Conservation (phyloP, 768 basidiomycete species). For the Tylopilus felleus region DNA sequence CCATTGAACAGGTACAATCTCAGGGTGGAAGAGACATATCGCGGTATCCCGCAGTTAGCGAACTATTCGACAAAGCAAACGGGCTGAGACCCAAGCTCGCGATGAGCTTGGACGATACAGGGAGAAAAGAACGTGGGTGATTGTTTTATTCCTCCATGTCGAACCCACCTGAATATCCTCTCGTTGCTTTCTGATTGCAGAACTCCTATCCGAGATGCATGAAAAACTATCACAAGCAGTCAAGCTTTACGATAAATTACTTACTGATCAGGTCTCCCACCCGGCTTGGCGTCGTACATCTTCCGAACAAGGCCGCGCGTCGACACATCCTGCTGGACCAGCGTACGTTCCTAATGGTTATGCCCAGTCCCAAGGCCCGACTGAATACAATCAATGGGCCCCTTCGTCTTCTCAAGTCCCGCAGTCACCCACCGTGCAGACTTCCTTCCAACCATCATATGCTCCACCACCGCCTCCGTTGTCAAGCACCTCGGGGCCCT, state of each 20-base stretch:
- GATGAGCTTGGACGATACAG: slow-evolving; percentile 79
- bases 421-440: slow-evolving; percentile 27
- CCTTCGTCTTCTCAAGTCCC: slow-evolving; percentile 26
- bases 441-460: slow-evolving; percentile 30
- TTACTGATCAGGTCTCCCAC: slow-evolving; percentile 78
- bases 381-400: slow-evolving; percentile 34
- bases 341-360: slow-evolving; percentile 27
- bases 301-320: slow-evolving; percentile 16
- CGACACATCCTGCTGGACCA: slow-evolving; percentile 28
- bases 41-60: slow-evolving; percentile 78
- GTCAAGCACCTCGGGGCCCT: slow-evolving; percentile 10
- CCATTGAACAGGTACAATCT: slow-evolving; percentile 77
- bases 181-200: slow-evolving; percentile 35
- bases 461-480: slow-evolving; percentile 21
- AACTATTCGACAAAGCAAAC: slow-evolving; percentile 81
- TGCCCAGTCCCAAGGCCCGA: slow-evolving; percentile 25
- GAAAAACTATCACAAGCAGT: slow-evolving; percentile 91
- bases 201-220: slow-evolving; percentile 90
- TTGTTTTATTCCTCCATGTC: slow-evolving; percentile 1
- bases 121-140: slow-evolving; percentile 76
- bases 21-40: slow-evolving; percentile 77
- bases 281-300: slow-evolving; percentile 55
- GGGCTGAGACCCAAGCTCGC: slow-evolving; percentile 77
- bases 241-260: slow-evolving; percentile 82
- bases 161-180: not conserved